These are phyloP conservation scores for Fusarium denticulatum DNA, from an alignment of 2,329 filamentous ascomycete genomes.

Conservation along the genomic window DNA sequence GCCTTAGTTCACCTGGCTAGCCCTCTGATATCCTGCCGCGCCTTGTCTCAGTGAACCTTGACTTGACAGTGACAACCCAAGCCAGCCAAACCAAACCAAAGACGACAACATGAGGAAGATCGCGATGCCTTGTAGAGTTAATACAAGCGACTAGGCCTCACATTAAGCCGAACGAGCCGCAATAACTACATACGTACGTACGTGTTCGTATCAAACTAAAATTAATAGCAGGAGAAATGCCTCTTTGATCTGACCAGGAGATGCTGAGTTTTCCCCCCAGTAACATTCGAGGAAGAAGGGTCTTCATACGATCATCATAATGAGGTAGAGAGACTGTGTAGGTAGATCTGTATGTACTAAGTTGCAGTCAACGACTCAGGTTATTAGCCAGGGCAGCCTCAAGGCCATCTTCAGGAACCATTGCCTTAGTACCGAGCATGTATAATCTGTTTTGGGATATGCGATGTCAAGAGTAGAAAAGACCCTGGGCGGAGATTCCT, in stretches of 20 bases:
- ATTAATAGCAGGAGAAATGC: background rate
- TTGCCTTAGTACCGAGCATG: background rate
- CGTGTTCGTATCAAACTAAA: background rate
- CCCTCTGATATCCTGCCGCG: slow-evolving; percentile 18
- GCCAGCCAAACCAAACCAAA: background rate
- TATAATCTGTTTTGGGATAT: background rate
- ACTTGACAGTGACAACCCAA: slow-evolving; percentile 18
- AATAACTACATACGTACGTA: background rate
- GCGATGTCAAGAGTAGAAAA: slow-evolving; percentile 6
- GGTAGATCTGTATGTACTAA: background rate
- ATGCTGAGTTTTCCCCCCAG: slow-evolving; percentile 15
- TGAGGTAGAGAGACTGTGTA: background rate
- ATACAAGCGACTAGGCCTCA: background rate
- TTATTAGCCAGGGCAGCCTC: background rate
- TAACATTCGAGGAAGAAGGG: background rate
- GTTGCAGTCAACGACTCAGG: background rate
- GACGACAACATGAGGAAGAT: slow-evolving; percentile 14
- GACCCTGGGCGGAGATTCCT: slow-evolving; percentile 10
- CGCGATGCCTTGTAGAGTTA: slow-evolving; percentile 12
- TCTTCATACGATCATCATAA: slow-evolving; percentile 2
- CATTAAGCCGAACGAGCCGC: slow-evolving; percentile 13
- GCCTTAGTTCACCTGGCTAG: slow-evolving; percentile 12
- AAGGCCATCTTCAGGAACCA: background rate
- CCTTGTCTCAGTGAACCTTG: slow-evolving; percentile 32
- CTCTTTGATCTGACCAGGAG: slow-evolving; percentile 11